Conservation (phyloP, 2,329 filamentous ascomycete species). For the Laburnicola sp. region DNA sequence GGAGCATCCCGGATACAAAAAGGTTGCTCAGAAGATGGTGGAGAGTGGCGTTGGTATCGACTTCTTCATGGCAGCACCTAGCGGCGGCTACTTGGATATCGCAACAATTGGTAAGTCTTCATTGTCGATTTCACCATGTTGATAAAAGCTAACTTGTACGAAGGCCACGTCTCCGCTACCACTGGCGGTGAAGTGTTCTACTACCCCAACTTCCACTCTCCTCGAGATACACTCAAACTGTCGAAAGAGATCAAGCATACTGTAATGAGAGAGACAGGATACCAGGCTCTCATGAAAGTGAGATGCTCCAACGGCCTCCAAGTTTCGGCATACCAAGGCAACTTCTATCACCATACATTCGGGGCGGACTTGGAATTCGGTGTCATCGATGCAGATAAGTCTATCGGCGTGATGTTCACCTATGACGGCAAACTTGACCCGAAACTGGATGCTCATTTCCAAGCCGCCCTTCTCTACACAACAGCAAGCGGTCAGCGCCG, state of each 20-base stretch:
- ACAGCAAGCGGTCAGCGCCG: conserved; percentile 85
- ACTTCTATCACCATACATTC: conserved; percentile 94
- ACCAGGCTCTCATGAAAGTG: conserved; percentile 96
- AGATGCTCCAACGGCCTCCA: conserved; percentile 96
- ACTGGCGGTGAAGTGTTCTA: conserved; percentile 97
- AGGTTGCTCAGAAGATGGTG: conserved; percentile 83
- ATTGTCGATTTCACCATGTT: no score
- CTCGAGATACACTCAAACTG: conserved; percentile 81
- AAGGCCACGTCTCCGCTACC: conserved; percentile 79
- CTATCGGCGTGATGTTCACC: conserved; percentile 84
- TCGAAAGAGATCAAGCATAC: conserved; percentile 83
- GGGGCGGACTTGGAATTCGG: conserved; percentile 94
- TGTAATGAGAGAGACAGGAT: conserved; percentile 87
- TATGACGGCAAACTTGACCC: conserved; percentile 98
- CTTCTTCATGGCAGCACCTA: conserved; percentile 91
- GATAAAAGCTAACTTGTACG: conserved; percentile 18
- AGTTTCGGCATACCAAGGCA: conserved; percentile 90
- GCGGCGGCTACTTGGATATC: conserved; percentile 88
- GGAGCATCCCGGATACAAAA: conserved; percentile 86
- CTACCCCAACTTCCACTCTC: conserved; percentile 92
- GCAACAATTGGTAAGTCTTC: conserved; percentile 76
- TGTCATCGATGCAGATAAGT: conserved; percentile 89
- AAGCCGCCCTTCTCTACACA: conserved; percentile 91
- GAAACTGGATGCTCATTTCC: conserved; percentile 96
- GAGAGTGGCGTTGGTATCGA: conserved; percentile 85